Conservation (phyloP, 371 early-diverging fungal species). For the Fennellomyces sp. region DNA sequence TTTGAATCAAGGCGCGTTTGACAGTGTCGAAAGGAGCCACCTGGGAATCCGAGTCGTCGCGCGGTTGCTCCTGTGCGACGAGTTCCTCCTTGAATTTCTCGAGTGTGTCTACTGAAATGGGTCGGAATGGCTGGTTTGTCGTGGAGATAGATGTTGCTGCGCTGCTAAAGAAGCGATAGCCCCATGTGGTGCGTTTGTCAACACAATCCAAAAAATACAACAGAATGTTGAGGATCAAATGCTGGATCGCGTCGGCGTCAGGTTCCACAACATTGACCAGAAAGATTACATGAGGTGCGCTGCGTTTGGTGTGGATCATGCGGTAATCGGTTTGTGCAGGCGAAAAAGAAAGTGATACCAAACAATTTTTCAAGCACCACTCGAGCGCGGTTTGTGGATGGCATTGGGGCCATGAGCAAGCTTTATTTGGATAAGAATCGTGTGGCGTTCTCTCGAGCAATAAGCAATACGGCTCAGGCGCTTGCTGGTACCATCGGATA, state of each 20-base stretch:
- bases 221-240: neutral
- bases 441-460: too few relatives aligned
- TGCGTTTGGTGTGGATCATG: conserved; percentile 4
- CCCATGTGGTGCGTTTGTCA: conserved; percentile 13
- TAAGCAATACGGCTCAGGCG: too few relatives aligned
- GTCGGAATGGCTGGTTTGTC: conserved; percentile 7
- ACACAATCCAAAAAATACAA: conserved; percentile 11
- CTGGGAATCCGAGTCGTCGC: neutral
- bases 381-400: too few relatives aligned
- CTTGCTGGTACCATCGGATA: too few relatives aligned
- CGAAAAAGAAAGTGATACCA: neutral
- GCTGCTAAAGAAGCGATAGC: conserved; percentile 14
- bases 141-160: conserved; percentile 1
- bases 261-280: conserved; percentile 5
- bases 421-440: too few relatives aligned
- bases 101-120: neutral
- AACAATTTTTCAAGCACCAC: neutral
- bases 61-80: neutral
- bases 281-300: conserved; percentile 15
- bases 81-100: conserved; percentile 1
- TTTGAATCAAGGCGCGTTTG: conserved; percentile 3
- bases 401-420: too few relatives aligned
- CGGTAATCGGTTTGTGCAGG: neutral
- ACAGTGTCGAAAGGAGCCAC: neutral
- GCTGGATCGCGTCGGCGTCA: conserved; percentile 1